Evolutionary conservation across 768 basidiomycete genomes (phyloP), one percentile per base, ranked within the genome.

Genomic region (Xerocomellus chrysenteron): DNA sequence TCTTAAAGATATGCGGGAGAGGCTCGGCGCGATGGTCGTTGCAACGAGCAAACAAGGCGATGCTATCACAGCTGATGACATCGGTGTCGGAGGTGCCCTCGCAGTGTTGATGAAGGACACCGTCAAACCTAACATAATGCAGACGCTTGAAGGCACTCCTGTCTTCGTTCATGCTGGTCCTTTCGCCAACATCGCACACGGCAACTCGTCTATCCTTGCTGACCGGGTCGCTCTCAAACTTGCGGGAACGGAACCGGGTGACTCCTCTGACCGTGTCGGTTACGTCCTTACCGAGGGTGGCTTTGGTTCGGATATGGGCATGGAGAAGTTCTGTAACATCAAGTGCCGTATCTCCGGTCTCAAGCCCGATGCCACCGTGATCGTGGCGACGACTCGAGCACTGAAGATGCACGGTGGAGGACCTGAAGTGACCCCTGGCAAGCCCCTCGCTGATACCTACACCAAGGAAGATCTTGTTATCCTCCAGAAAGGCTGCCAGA

Each of bases 291-390:
- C 96, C 30, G 96, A 99, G 75, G 95, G 94, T 67, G 96, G 96
- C 43, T 99, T 98, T 74, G 96, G 96, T 54, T 95, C 96, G 21
- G 96, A 99, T 72, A 99, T 98, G 86, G 96, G 94, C 39, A 92
- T 95, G 92, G 93, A 94, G 76, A 97, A 99, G 74, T 99, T 98
- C 82, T 98, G 93, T 81, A 98, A 98, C 75, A 98, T 99, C 81
- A 99, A 99, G 74, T 98, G 95, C 73, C 87, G 96, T 57, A 80
- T 90, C 55, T 94, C 92, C 58, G 96, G 95, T 47, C 82, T 98
- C 68, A 88, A 79, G 54, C 97, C 97, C 10, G 92, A 99, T 73
- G 96, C 94, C 4, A 89, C 89, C 37, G 85, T 99, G 62, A 90
- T 99, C 65, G 96, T 99, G 51, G 97, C 96, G 8, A 99, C 96